Evolutionary conservation across 2,329 filamentous ascomycete genomes (phyloP).

Genomic region (Cercospora sesami): DNA sequence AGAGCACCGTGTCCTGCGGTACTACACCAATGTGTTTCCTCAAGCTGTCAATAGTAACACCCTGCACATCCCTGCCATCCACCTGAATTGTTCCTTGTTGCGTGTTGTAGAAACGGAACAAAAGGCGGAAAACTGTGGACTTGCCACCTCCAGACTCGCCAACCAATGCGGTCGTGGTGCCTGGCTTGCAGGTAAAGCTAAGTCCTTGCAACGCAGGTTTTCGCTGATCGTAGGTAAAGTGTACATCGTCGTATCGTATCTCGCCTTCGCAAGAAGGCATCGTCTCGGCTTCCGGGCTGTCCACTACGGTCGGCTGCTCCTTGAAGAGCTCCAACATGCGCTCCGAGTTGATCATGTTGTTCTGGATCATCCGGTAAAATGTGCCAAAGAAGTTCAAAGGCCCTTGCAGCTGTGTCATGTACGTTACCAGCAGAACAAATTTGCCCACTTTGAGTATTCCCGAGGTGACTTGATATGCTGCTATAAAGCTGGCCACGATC

Average conservation of each 20-base stretch:
- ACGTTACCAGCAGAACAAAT: conserved; percentile 70
- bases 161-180: conserved; percentile 92
- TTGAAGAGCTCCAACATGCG: conserved; percentile 94
- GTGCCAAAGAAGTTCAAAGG: conserved; percentile 79
- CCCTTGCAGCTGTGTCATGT: conserved; percentile 71
- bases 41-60: conserved; percentile 86
- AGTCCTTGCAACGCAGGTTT: conserved; percentile 82
- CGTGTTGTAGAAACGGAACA: conserved; percentile 95
- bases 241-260: conserved; percentile 83
- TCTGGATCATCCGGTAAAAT: conserved; percentile 94
- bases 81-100: conserved; percentile 76
- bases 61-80: conserved; percentile 77
- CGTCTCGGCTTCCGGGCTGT: conserved; percentile 64
- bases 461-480: conserved; percentile 68
- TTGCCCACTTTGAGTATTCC: conserved; percentile 62
- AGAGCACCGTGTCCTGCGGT: conserved; percentile 91
- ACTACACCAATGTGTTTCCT: conserved; percentile 91
- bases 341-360: conserved; percentile 95
- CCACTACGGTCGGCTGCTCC: conserved; percentile 87
- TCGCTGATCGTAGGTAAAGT: conserved; percentile 85
- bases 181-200: conserved; percentile 80
- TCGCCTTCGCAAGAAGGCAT: conserved; percentile 73
- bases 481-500: conserved; percentile 67
- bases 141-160: conserved; percentile 97
- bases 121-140: conserved; percentile 89